Conservation (phyloP, 306 rosid genomes). For the Cicer chorassanicum region DNA sequence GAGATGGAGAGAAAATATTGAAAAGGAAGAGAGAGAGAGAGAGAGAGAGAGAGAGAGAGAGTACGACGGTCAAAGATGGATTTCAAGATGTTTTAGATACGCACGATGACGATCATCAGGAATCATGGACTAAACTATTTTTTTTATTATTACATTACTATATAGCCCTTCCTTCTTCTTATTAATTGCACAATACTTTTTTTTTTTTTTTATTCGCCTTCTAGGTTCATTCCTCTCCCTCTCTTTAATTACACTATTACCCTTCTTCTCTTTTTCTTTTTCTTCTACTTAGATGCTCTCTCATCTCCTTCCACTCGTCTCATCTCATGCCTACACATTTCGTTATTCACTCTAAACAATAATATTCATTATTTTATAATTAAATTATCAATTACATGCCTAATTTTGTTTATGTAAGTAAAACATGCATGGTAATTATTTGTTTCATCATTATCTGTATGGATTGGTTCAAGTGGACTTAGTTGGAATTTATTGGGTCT, state of each 20-base stretch:
- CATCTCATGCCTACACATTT: too few relatives aligned
- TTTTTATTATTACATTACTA: neutral
- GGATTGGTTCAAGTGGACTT: too few relatives aligned
- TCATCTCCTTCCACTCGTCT: too few relatives aligned
- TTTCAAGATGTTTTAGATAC: conserved; percentile 62
- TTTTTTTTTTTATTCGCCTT: too few relatives aligned
- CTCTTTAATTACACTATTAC: neutral
- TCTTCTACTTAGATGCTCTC: too few relatives aligned
- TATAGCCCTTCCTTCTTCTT: neutral
- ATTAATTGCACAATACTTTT: neutral
- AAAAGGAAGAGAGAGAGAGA: conserved; percentile 18
- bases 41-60: conserved; percentile 37
- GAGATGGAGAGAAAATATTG: conserved; percentile 9
- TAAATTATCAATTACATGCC: too few relatives aligned
- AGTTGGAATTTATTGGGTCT: too few relatives aligned
- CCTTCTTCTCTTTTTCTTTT: neutral
- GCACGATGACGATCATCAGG: conserved; percentile 45
- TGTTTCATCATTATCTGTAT: too few relatives aligned
- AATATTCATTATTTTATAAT: too few relatives aligned
- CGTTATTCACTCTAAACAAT: too few relatives aligned
- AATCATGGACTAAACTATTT: neutral
- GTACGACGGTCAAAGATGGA: conserved; percentile 92
- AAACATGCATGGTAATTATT: too few relatives aligned
- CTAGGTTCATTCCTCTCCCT: neutral
- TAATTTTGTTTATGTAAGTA: too few relatives aligned